Evolutionary conservation across 129 eudicot species (phyloP).

Genomic region (Flaveria robusta): DNA sequence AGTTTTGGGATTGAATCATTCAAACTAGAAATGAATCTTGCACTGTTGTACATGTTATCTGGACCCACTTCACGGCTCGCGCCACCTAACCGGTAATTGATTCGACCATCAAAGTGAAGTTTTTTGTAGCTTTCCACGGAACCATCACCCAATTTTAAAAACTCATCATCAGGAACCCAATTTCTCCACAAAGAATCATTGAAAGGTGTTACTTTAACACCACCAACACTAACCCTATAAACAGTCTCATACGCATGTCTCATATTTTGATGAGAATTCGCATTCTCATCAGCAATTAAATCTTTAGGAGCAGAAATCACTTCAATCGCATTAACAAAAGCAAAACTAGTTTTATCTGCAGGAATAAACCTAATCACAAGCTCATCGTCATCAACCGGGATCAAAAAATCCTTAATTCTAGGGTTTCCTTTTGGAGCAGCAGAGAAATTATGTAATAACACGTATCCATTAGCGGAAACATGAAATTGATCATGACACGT

Average conservation of each 20-base stretch:
- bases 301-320: conserved; percentile 91
- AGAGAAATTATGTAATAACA: conserved; percentile 59
- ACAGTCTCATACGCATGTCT: conserved; percentile 46
- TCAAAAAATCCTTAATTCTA: conserved; percentile 62
- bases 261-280: conserved; percentile 35
- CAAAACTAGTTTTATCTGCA: conserved; percentile 44
- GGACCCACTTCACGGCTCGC: conserved; percentile 91
- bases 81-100: conserved; percentile 71
- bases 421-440: conserved; percentile 25
- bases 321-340: conserved; percentile 79
- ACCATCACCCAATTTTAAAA: conserved; percentile 38
- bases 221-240: conserved; percentile 79
- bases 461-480: conserved; percentile 73
- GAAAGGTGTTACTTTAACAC: conserved; percentile 82
- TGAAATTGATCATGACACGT: conserved; percentile 59
- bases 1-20: conserved; percentile 36
- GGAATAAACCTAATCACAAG: conserved; percentile 65
- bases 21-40: conserved; percentile 57
- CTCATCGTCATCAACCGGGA: conserved; percentile 64
- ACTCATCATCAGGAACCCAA: conserved; percentile 78
- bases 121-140: conserved; percentile 32
- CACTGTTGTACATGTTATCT: conserved; percentile 80
- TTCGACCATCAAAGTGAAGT: conserved; percentile 67
- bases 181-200: conserved; percentile 97
- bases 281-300: conserved; percentile 55